Evolutionary conservation across 106 monocot species (phyloP).

Genomic region (Triglochin maritima): DNA sequence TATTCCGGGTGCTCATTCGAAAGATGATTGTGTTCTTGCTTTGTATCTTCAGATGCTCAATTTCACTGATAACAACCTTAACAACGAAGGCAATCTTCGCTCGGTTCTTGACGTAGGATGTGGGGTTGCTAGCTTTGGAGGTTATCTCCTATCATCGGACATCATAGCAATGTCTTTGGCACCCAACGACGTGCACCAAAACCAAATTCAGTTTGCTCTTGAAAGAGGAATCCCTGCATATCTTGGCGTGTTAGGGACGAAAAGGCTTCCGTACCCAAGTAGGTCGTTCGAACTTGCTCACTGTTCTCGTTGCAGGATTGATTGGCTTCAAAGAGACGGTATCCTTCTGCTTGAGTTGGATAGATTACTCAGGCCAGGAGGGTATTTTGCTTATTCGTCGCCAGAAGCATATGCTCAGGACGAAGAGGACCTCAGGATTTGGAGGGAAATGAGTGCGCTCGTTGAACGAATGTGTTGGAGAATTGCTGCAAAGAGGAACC

Average conservation of each 20-base stretch:
- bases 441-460: constrained; percentile 78
- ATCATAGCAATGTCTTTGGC: constrained; percentile 86
- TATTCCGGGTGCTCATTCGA: neutral
- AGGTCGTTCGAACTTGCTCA: constrained; percentile 92
- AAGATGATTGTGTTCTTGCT: neutral
- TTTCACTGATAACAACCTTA: constrained; percentile 52
- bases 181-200: constrained; percentile 92
- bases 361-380: constrained; percentile 76
- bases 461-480: constrained; percentile 91
- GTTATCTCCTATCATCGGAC: constrained; percentile 75
- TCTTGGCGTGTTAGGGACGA: constrained; percentile 81
- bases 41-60: constrained; percentile 66
- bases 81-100: constrained; percentile 64
- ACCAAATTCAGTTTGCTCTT: constrained; percentile 94
- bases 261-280: constrained; percentile 80
- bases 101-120: constrained; percentile 91
- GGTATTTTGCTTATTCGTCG: constrained; percentile 91
- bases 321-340: constrained; percentile 95
- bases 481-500: constrained; percentile 73
- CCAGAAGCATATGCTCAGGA: constrained; percentile 95
- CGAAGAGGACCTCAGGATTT: constrained; percentile 80
- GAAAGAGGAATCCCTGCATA: constrained; percentile 93
- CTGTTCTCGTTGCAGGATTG: constrained; percentile 90
- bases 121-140: constrained; percentile 91
- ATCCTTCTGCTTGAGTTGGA: constrained; percentile 83